Evolutionary conservation across 148 eudicot species (phyloP), one percentile per base, ranked within the genome.

Genomic region (Chenopodium quinoa): DNA sequence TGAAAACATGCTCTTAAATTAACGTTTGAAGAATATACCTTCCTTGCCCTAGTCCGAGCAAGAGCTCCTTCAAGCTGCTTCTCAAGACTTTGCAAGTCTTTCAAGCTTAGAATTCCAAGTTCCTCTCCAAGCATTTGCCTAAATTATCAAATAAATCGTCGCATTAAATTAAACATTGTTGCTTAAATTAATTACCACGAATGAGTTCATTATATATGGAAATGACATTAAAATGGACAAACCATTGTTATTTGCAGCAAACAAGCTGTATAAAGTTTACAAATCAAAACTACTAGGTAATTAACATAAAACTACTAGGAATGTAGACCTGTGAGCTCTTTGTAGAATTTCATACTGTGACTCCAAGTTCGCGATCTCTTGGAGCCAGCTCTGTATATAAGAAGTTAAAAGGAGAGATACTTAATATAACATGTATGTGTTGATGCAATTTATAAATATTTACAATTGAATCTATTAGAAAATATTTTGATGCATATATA

Each of bases 81-180:
- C 83, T 95, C 98, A 71, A 95, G 96, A 88, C 82, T 88, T 75
- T 92, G 96, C 84, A 95, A 78, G 82, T 95, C 98, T 80, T 92
- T 93, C 78, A 91, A 76, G 83, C 86, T 93, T 82, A 95, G 71
- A 50, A 87, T 89, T 64, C 94, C 97, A 64, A 95, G 90, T 81
- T 95, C 97, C 86, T 95, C 98, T 81, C 98, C 97, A 34, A 92
- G 91, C 91, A 95, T 84, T 73, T 95, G 92, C 91, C 98, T 95
- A 78, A 70, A 54, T 68, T 12, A 32, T 68, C 22, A 76, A 70
- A 0, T 65, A 25, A 16, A 27, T 27, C 20, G 17, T 5, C 7
- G 29, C 4, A 12, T 10, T 14, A 10, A 1, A 14, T 14, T 52
- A 52, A 2, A 14, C 4, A 52, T 1, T 14, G 3, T 52, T 52